phyloP scores from a whole-genome alignment of 768 basidiomycete species.

The Rhodotorula sphaerocarpa region DNA sequence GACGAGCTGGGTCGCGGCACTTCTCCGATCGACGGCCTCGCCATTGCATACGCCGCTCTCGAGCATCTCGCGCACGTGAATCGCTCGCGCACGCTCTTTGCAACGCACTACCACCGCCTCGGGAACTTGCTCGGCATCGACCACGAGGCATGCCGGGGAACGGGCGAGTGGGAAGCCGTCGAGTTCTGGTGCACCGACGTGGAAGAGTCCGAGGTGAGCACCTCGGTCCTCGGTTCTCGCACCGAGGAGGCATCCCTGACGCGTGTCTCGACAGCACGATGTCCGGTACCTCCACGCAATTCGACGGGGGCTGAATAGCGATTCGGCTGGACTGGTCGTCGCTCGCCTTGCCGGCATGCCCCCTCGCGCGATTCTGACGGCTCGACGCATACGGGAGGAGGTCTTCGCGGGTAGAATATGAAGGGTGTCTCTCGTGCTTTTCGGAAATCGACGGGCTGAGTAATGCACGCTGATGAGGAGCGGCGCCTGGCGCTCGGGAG shows the following conservation, averaged over 20 bases:
- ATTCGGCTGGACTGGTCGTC: slow-evolving; percentile 85
- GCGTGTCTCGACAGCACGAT: background rate
- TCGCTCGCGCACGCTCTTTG: slow-evolving; percentile 77
- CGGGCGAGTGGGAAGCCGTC: slow-evolving; percentile 54
- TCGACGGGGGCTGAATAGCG: slow-evolving; percentile 71
- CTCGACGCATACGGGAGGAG: slow-evolving; percentile 17
- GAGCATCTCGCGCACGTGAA: slow-evolving; percentile 69
- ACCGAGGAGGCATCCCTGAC: background rate
- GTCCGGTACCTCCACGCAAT: slow-evolving; percentile 74
- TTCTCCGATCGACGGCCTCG: slow-evolving; percentile 80
- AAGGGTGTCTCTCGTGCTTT: too few relatives aligned
- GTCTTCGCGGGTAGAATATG: slow-evolving; percentile 8
- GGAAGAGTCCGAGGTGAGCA: slow-evolving; percentile 62
- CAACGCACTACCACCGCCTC: slow-evolving; percentile 86
- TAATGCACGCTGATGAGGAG: too few relatives aligned
- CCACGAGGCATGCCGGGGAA: slow-evolving; percentile 32
- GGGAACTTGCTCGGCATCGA: slow-evolving; percentile 69
- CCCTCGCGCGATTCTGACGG: slow-evolving; percentile 7
- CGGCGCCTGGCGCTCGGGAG: too few relatives aligned
- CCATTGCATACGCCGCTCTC: slow-evolving; percentile 84
- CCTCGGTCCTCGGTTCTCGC: background rate
- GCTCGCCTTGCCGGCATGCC: slow-evolving; percentile 71
- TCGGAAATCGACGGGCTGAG: too few relatives aligned
- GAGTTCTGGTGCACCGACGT: slow-evolving; percentile 86
- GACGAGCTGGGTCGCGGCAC: slow-evolving; percentile 98